Evolutionary conservation across 2,329 filamentous ascomycete species (phyloP), one percentile per base, ranked within the genome.

Genomic region (Magnaporthales sp.): DNA sequence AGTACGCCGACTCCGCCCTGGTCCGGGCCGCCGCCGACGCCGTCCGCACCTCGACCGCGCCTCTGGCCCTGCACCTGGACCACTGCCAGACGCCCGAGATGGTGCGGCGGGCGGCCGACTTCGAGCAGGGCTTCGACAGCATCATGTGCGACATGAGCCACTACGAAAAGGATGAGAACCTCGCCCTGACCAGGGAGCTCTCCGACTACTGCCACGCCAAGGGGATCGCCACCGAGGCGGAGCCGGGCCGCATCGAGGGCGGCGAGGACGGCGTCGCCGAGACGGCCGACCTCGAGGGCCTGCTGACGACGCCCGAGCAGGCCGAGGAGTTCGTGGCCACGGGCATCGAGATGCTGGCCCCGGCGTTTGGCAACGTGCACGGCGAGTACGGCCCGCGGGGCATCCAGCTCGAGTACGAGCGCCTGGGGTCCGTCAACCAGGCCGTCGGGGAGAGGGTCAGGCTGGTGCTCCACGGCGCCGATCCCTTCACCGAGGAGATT

Each of bases 121-220:
- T 85, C n/a, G 72, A 74, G 24, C 80, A 83, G 64, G 83, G 78
- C 2, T 91, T 91, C 70, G 89, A 91, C 75, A 86, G 83, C 69
- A 91, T 92, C 75, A 90, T 91, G 88, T 85, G 89, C 15, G 88
- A 91, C 76, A 91, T 91, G 88, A 85, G 81, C 69, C 88, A 90
- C 74, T 88, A 89, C 74, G 86, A 89, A 67, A 87, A 86, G 71
- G 87, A 83, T 67, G 87, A 90, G 78, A 91, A 91, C 71, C 79
- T 91, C 54, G 74, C 77, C 2, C 78, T 84, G 72, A 91, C 87
- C 38, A 80, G 78, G 65, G 87, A 90, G 71, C 75, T 90, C 66
- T 86, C 87, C 13, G 75, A 75, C n/a, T 86, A 88, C 73, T 90
- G 88, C 73, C 83, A 89, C 71, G 84, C 78, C 70, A 78, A 84